Evolutionary conservation across 2,329 filamentous ascomycete species (phyloP).

Genomic region (Aspergillus ochraceus): DNA sequence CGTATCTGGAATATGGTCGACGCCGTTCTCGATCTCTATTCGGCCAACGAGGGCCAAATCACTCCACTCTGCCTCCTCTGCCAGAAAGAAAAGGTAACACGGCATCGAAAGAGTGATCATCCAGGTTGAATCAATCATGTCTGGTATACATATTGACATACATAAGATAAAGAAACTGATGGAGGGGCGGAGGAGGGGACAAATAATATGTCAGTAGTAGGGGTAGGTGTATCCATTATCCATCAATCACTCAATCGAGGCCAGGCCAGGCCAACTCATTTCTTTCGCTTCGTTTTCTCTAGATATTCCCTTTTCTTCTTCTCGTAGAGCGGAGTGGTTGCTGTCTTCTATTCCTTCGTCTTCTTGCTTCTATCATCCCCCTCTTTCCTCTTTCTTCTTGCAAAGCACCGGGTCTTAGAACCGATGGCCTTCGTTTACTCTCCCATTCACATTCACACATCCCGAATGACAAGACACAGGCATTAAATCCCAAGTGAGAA

Average conservation of each 20-base stretch:
- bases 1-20: neutral
- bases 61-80: neutral
- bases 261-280: neutral
- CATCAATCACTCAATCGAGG: neutral
- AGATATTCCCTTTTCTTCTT: neutral
- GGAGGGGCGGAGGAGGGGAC: neutral
- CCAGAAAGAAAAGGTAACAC: neutral
- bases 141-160: neutral
- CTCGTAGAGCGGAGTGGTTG: slow-evolving; percentile 21
- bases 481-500: neutral
- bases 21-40: neutral
- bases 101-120: neutral
- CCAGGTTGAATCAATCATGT: neutral
- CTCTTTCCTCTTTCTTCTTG: neutral
- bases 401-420: neutral
- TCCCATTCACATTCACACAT: neutral
- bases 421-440: neutral
- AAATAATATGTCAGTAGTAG: neutral
- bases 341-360: neutral
- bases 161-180: neutral
- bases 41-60: neutral
- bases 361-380: neutral
- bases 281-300: neutral
- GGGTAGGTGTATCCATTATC: neutral
- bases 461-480: neutral